These are phyloP conservation scores for Bromus sterilis DNA, from an alignment of 176 grass and related monocot genomes.

Conservation along the genomic window DNA sequence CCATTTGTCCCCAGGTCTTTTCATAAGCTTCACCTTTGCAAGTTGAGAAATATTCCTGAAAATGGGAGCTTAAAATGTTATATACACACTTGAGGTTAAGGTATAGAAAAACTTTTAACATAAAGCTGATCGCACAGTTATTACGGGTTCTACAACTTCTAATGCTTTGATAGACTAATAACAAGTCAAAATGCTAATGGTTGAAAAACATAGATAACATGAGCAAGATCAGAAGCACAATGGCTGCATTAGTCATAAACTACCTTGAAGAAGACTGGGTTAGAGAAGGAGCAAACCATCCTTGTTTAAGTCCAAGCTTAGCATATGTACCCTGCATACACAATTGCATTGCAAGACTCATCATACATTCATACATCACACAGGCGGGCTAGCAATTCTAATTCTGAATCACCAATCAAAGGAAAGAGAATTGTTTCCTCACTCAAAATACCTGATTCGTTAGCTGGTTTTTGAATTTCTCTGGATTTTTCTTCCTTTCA, in stretches of 20 bases:
- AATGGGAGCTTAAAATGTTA: constrained; percentile 5
- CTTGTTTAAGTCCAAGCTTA: constrained; percentile 78
- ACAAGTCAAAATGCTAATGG: not conserved
- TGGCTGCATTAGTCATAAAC: not conserved
- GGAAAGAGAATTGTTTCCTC: not conserved
- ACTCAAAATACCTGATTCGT: constrained; percentile 62
- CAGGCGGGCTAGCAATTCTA: not conserved
- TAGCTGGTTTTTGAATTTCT: constrained; percentile 92
- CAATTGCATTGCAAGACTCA: constrained; percentile 4
- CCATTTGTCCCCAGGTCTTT: constrained; percentile 50
- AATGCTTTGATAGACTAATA: not conserved
- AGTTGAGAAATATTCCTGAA: constrained; percentile 94
- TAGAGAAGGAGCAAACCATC: constrained; percentile 71
- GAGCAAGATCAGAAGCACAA: not conserved
- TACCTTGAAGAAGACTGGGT: constrained; percentile 77
- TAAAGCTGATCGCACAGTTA: not conserved
- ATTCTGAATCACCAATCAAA: not conserved
- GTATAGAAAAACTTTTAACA: not conserved
- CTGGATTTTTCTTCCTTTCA: constrained; percentile 83
- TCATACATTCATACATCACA: not conserved
- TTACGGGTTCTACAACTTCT: not conserved
- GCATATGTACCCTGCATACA: constrained; percentile 69
- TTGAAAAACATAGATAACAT: not conserved
- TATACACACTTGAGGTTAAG: not conserved
- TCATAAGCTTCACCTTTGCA: constrained; percentile 89